Evolutionary conservation across 768 basidiomycete genomes (phyloP).

Genomic region (Crepidotus variabilis): DNA sequence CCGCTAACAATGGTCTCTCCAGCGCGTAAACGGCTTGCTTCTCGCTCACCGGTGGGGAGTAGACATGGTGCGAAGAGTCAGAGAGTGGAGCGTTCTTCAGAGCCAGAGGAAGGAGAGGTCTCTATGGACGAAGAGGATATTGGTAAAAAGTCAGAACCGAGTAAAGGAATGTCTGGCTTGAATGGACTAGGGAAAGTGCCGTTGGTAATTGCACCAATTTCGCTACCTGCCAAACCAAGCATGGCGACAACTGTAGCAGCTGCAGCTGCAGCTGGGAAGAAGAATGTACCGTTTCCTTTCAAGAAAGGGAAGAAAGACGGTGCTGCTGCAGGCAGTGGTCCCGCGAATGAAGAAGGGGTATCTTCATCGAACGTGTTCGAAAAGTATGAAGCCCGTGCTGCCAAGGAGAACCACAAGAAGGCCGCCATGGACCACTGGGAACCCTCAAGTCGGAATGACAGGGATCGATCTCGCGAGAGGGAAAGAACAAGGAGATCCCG

Average conservation of each 20-base stretch:
- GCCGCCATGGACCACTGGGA: constrained; percentile 36
- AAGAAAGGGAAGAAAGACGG: constrained; percentile 43
- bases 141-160: background rate
- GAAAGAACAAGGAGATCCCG: constrained; percentile 30
- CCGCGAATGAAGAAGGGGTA: background rate
- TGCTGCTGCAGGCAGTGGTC: constrained; percentile 12
- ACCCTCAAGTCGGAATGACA: constrained; percentile 11
- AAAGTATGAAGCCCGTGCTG: constrained; percentile 39
- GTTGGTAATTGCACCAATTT: constrained; percentile 23
- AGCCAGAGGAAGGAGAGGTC: constrained; percentile 82
- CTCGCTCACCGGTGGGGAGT: constrained; percentile 43
- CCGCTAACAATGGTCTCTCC: constrained; percentile 19
- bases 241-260: constrained; percentile 19
- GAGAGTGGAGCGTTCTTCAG: constrained; percentile 40
- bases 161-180: constrained; percentile 40
- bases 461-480: constrained; percentile 20
- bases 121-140: background rate
- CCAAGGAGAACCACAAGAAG: constrained; percentile 24
- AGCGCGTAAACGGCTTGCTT: constrained; percentile 55
- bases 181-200: constrained; percentile 17
- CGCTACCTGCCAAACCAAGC: constrained; percentile 33
- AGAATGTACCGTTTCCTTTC: constrained; percentile 65
- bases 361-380: constrained; percentile 19
- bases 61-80: constrained; percentile 50
- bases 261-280: constrained; percentile 31